Base-by-base conservation (phyloP, 2,329 filamentous ascomycete genomes). In the Calonectria pauciramosa region DNA sequence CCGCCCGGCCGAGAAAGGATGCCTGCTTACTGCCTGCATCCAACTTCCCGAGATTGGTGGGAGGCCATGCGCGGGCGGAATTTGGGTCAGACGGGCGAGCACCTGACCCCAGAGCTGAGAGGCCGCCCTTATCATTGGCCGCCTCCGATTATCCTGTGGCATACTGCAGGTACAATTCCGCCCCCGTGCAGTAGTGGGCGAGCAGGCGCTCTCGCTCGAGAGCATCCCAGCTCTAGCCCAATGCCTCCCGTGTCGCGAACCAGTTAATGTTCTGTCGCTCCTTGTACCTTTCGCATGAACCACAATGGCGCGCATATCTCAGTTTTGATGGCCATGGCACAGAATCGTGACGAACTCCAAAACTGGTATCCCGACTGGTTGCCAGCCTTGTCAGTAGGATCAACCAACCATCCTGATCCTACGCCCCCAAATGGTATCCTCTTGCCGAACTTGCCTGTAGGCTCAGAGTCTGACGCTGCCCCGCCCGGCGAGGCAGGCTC, bases 81-180 rank as follows among this genome's bases (percentile, higher is more conserved):
- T 59, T 59, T 36, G 20, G 30, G 54, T 59, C 32, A 59, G 54
- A 59, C 32, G 32, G 54, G 16, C 20, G 32, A 59, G 20, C 54
- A 59, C 32, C 54, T 59, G 54, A 59, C 54, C 30, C 32, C 14
- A 5, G 32, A 23, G 54, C 54, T 59, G 54, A 59, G 20, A 36
- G 23, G 18, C 30, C 18, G 18, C 32, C 30, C 30, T n/a, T 59
- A n/a, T 59, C 54, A 59, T 59, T 59, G 54, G 54, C 10, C n/a
- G 30, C 11, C 30, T 23, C 23, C 8, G 20, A 23, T 14, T 7
- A 9, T 20, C 54, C 23, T 32, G 54, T 59, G 54, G 18, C 54
- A 59, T 59, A 59, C 54, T 59, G 54, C 54, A 59, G 54, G 54
- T 59, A 59, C 54, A 16, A 36, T 59, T 59, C 54, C 54, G 54